Conservation (phyloP, 768 basidiomycete species). For the Lyophyllum decastes region DNA sequence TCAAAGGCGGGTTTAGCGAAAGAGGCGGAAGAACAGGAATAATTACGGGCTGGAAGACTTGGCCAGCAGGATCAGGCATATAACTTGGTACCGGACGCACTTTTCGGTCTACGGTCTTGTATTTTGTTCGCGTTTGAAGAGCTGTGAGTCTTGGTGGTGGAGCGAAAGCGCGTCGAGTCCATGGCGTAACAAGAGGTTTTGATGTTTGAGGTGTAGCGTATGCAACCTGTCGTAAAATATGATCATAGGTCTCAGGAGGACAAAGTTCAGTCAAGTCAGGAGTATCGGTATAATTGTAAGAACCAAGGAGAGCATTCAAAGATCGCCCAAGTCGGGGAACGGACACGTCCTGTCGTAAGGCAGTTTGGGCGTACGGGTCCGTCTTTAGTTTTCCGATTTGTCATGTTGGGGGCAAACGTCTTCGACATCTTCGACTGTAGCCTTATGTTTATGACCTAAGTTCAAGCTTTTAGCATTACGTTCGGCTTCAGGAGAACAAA, state of each 20-base stretch:
- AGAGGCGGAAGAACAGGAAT: constrained; percentile 6
- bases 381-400: constrained; percentile 12
- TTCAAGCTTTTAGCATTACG: background rate
- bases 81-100: constrained; percentile 24
- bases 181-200: constrained; percentile 3
- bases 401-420: constrained; percentile 1
- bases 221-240: constrained; percentile 3
- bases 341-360: constrained; percentile 1
- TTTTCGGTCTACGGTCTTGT: constrained; percentile 26
- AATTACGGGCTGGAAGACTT: constrained; percentile 19
- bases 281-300: background rate
- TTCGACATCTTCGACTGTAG: background rate
- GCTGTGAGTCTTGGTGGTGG: background rate
- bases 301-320: background rate
- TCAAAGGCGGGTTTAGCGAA: constrained; percentile 4
- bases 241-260: constrained; percentile 13
- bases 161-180: constrained; percentile 9
- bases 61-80: constrained; percentile 21
- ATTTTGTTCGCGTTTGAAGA: constrained; percentile 7
- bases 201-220: background rate
- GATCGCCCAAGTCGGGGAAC: constrained; percentile 16
- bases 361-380: constrained; percentile 6
- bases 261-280: constrained; percentile 2
- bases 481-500: background rate
- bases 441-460: background rate